Evolutionary conservation across 1,139 yeast species (phyloP), one percentile per base, ranked within the genome.

Genomic region (Pichia sp.): DNA sequence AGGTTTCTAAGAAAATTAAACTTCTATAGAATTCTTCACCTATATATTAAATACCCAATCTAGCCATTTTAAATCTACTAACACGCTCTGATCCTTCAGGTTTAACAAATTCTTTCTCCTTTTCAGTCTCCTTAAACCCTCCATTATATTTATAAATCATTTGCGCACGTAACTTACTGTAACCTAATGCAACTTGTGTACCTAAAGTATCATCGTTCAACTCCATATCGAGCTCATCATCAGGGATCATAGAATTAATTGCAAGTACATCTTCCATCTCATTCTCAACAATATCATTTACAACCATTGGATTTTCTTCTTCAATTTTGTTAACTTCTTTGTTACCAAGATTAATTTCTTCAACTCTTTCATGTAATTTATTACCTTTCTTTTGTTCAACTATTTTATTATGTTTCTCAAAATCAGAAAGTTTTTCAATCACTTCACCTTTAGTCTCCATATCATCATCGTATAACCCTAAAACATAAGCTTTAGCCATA

Each of bases 11-110:
- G 48, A 48, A 25, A 25, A 39, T n/a, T n/a, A n/a, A n/a, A n/a
- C n/a, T n/a, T n/a, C n/a, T n/a, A n/a, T n/a, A n/a, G n/a, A n/a
- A n/a, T n/a, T n/a, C n/a, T n/a, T n/a, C n/a, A n/a, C n/a, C n/a
- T n/a, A n/a, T n/a, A n/a, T n/a, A n/a, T 32, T 40, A 48, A 22
- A 52, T 41, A 23, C 56, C 61, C 23, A 59, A 43, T 36, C 68
- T 61, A 17, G 83, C 79, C n/a, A 83, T 74, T 52, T 70, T 83
- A 59, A 85, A 85, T 40, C 88, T 64, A 54, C 94, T 84, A 1
- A 75, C 63, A 48, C 67, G 77, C 18, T 41, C 39, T 11, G 72
- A 52, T 0, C 78, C 77, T 51, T 84, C 89, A n/a, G 83, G 64
- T 0, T 86, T 86, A 52, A 83, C 94, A 15, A 76, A 56, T 46